Base-by-base conservation (phyloP, 257 asterid genomes). In the Ocimum tenuiflorum region DNA sequence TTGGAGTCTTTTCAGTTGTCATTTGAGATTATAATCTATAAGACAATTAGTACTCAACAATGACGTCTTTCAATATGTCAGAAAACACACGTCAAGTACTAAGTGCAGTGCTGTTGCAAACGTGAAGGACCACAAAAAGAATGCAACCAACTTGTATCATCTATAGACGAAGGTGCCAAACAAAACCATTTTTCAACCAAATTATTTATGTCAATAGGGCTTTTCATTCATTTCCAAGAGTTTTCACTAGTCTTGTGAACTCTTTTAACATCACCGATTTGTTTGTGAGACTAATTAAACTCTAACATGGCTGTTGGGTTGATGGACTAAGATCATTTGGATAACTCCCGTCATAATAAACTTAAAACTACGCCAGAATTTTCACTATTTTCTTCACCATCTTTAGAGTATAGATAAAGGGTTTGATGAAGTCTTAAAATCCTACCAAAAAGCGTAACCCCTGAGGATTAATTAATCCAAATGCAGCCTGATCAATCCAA, bases 1-100 rank as follows among this genome's bases (percentile, higher is more conserved):
- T 77, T 45, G 81, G 66, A 41, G 24, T 69, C 1, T 13, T 61
- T 55, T 71, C 88, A 50, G 81, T 69, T 13, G 80, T 85, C 94
- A 88, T 88, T 63, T 18, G 27, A 7, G 62, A 69, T 73, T 64
- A 42, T 45, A 41, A 49, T 72, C 69, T 60, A 66, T 7, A 45
- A 18, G 36, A 9, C 55, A 45, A 60, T 56, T 22, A 19, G 43
- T 11, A 56, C 45, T 38, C 33, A 23, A n/a, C 49, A 56, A 47
- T n/a, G 33, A 54, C 52, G 29, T 42, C 49, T 22, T 12, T 10
- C 1, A 62, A 36, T n/a, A 3, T 19, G 35, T 8, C 0, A 61
- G 59, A 24, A 23, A 23, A n/a, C n/a, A 55, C 43, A 54, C 18
- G 23, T 19, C 10, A 31, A 51, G 18, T 20, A 61, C 14, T 12